Evolutionary conservation across 225 moss, liverwort and hornwort species (phyloP).

Genomic region (Physcomitrellopsis africana): DNA sequence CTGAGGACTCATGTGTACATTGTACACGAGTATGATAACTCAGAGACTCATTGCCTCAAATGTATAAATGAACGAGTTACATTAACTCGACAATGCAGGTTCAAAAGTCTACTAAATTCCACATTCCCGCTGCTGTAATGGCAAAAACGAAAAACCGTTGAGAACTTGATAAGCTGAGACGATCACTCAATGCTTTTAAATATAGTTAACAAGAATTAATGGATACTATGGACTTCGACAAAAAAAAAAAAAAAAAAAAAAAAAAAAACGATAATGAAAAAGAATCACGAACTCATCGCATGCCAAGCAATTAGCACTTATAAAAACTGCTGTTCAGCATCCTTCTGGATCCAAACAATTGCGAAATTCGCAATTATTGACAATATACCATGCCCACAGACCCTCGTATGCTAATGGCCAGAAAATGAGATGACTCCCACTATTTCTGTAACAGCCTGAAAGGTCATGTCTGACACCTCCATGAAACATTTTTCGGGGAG

Average conservation of each 20-base stretch:
- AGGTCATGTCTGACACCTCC: constrained; percentile 43
- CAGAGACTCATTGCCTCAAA: background rate
- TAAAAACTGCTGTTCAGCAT: background rate
- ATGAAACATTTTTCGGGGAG: constrained; percentile 73
- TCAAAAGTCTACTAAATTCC: background rate
- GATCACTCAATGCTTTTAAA: background rate
- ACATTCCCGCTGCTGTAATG: background rate
- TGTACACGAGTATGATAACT: background rate
- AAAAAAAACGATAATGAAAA: background rate
- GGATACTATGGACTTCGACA: background rate
- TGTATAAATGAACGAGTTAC: background rate
- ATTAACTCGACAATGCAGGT: background rate
- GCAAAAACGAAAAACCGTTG: background rate
- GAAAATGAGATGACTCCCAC: background rate
- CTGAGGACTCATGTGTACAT: background rate
- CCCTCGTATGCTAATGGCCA: background rate
- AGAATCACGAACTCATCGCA: background rate
- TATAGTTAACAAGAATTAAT: background rate
- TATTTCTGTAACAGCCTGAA: background rate
- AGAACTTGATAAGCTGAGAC: background rate
- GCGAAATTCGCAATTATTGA: background rate
- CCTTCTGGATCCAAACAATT: background rate
- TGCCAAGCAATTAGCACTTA: background rate
- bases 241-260: background rate
- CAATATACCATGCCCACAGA: background rate